Evolutionary conservation across 2,329 filamentous ascomycete species (phyloP).

Genomic region (Microthyrium microscopicum): DNA sequence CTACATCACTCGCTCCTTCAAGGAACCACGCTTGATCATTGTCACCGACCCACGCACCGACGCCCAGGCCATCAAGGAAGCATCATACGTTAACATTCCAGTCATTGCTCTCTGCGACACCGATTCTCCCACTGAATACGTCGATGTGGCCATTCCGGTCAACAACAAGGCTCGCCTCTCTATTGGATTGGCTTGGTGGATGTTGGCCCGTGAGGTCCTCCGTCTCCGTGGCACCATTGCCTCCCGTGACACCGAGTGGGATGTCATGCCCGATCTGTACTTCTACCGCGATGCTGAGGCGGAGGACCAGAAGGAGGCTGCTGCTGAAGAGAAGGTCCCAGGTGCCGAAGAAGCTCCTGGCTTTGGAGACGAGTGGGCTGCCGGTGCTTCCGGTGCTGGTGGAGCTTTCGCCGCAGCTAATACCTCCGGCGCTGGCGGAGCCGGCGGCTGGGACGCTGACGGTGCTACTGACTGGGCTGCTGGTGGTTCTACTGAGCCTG

Average conservation of each 20-base stretch:
- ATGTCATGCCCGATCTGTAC: conserved; percentile 99
- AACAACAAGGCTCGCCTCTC: conserved; percentile 99
- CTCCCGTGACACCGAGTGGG: conserved; percentile 93
- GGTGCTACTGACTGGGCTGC: conserved; percentile 53
- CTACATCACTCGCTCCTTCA: conserved; percentile 99
- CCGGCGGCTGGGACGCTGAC: conserved; percentile 49
- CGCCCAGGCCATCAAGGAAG: conserved; percentile 99
- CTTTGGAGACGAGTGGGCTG: conserved; percentile 78
- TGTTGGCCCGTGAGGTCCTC: conserved; percentile 98
- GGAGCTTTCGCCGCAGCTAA: conserved; percentile 49
- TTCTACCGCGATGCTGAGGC: conserved; percentile 99
- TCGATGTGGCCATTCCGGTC: conserved; percentile 98
- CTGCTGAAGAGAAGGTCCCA: conserved; percentile 67
- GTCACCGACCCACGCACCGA: conserved; percentile 99
- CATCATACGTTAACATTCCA: conserved; percentile 99
- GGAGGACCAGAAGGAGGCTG: conserved; percentile 92
- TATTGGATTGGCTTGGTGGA: conserved; percentile 98
- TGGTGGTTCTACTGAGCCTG: conserved; percentile 29
- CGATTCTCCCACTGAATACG: conserved; percentile 98
- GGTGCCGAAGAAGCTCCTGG: conserved; percentile 74
- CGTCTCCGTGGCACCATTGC: conserved; percentile 94
- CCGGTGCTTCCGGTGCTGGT: conserved; percentile 42
- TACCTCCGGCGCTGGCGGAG: conserved; percentile 39
- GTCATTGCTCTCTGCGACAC: conserved; percentile 98
- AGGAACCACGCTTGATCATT: conserved; percentile 98